Evolutionary conservation across 805 yeast species (phyloP).

Genomic region (Spathaspora girioi): DNA sequence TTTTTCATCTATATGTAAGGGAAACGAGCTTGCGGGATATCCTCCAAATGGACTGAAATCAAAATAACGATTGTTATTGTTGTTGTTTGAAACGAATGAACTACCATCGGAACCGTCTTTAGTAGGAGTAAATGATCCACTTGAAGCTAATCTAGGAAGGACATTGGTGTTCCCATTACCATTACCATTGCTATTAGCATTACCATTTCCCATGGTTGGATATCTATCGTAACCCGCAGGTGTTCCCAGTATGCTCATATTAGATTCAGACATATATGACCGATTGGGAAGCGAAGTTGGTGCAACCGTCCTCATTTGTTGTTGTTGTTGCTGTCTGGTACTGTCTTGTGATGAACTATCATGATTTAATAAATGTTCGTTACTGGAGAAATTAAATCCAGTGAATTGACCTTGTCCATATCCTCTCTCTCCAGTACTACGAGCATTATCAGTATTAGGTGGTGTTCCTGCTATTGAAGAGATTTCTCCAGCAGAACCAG

Average conservation of each 20-base stretch:
- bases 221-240: conserved; percentile 67
- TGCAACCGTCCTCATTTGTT: not conserved
- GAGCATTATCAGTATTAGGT: not conserved
- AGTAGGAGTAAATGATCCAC: not conserved
- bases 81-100: not conserved
- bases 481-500: not conserved
- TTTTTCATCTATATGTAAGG: conserved; percentile 84
- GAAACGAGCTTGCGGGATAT: conserved; percentile 92
- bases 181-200: not conserved
- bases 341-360: not conserved
- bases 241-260: conserved; percentile 15
- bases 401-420: not conserved
- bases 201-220: conserved; percentile 44
- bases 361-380: not conserved
- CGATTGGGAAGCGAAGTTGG: not conserved
- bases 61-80: conserved; percentile 5
- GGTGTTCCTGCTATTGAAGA: not conserved
- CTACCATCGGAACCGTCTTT: conserved; percentile 1
- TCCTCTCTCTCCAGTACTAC: not conserved
- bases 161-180: not conserved
- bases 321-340: not conserved
- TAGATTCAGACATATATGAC: not conserved
- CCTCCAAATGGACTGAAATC: conserved; percentile 94
- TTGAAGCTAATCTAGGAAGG: not conserved
- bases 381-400: not conserved